Evolutionary conservation across 345 rosid genomes (phyloP).

Genomic region (Lepidium aucheri): DNA sequence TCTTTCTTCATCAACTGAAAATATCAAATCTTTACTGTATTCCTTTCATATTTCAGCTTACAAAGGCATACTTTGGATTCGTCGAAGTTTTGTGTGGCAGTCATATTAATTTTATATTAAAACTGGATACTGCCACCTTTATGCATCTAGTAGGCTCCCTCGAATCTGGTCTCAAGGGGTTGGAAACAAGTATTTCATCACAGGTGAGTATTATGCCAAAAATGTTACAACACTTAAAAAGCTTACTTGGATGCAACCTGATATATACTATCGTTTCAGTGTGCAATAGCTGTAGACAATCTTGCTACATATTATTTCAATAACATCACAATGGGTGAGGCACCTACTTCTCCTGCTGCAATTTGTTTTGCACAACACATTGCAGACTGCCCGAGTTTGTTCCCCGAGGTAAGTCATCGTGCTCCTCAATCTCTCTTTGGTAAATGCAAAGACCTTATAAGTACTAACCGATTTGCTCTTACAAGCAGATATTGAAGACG

Average conservation of each 20-base stretch:
- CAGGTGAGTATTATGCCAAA: conserved; percentile 48
- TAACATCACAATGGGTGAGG: conserved; percentile 93
- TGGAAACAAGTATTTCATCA: conserved; percentile 82
- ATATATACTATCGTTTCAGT: conserved; percentile 39
- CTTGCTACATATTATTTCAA: conserved; percentile 94
- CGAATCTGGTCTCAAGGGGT: conserved; percentile 95
- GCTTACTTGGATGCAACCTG: neutral
- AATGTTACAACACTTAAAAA: neutral
- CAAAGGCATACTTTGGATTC: conserved; percentile 93
- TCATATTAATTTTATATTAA: conserved; percentile 69
- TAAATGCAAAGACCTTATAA: neutral
- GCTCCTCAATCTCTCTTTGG: neutral
- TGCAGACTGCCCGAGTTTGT: conserved; percentile 88
- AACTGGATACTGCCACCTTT: conserved; percentile 78
- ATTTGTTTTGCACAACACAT: conserved; percentile 74
- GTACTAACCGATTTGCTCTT: conserved; percentile 4
- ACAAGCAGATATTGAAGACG: conserved; percentile 76
- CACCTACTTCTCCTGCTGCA: conserved; percentile 68
- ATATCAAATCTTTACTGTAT: neutral
- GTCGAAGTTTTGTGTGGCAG: conserved; percentile 79
- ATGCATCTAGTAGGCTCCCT: conserved; percentile 89
- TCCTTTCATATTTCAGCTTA: conserved; percentile 54
- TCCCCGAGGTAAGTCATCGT: conserved; percentile 67
- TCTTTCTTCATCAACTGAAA: neutral
- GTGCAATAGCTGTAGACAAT: conserved; percentile 94